Evolutionary conservation across 2,329 filamentous ascomycete species (phyloP).

Genomic region (Clarireedia homoeocarpa): DNA sequence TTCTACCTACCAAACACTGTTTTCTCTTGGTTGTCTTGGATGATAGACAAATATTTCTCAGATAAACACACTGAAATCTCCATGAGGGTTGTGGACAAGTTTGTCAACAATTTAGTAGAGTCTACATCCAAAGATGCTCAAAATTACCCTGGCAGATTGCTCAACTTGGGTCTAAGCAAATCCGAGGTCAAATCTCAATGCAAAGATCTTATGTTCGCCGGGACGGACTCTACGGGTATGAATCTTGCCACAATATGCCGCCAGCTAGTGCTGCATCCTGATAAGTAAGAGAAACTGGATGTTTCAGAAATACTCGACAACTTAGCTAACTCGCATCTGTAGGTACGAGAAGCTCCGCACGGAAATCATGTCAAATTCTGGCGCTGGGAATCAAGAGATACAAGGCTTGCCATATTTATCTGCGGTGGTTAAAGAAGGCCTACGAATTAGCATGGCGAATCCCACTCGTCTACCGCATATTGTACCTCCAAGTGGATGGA

Average conservation of each 20-base stretch:
- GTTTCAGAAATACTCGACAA: background rate
- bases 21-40: conserved; percentile 30
- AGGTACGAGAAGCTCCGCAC: conserved; percentile 31
- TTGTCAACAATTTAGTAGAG: conserved; percentile 33
- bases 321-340: background rate
- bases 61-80: conserved; percentile 31
- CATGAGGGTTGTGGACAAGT: conserved; percentile 35
- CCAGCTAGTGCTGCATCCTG: conserved; percentile 36
- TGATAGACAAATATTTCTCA: conserved; percentile 31
- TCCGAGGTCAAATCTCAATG: conserved; percentile 41
- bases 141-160: conserved; percentile 41
- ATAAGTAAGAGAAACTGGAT: conserved; percentile 27
- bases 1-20: conserved; percentile 41
- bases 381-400: conserved; percentile 24
- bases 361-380: conserved; percentile 27
- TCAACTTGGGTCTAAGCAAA: conserved; percentile 35
- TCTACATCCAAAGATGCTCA: conserved; percentile 28
- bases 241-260: conserved; percentile 42
- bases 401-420: conserved; percentile 37
- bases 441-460: conserved; percentile 44
- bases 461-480: conserved; percentile 41
- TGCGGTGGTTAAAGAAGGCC: conserved; percentile 41
- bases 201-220: conserved; percentile 48
- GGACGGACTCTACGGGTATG: conserved; percentile 45
- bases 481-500: conserved; percentile 31